Percentiles rank a stretch among this genome's conserved stretches.
These are phyloP conservation scores for Moesziomyces parantarcticus DNA, from an alignment of 1,284 basidiomycete species.

Conservation along the genomic window DNA sequence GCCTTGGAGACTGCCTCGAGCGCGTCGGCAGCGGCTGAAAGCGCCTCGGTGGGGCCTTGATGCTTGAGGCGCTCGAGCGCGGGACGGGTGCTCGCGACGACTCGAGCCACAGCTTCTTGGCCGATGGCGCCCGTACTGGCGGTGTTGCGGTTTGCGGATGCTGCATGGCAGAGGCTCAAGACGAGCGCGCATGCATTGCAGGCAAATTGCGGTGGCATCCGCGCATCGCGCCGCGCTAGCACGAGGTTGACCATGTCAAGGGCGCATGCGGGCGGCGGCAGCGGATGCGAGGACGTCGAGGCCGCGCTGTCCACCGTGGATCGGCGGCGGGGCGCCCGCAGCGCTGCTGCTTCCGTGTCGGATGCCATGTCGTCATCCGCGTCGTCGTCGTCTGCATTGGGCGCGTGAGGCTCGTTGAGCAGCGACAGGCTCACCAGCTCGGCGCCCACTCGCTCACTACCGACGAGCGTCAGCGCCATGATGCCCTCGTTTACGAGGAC, in stretches of 20 bases:
- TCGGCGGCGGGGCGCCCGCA: slow-evolving; percentile 19
- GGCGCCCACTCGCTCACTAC: slow-evolving; percentile 77
- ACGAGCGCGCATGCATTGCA: slow-evolving; percentile 53
- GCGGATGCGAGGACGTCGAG: slow-evolving; percentile 37
- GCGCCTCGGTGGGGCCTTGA: slow-evolving; percentile 46
- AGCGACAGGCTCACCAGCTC: slow-evolving; percentile 65
- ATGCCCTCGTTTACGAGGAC: slow-evolving; percentile 89
- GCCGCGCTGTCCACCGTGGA: slow-evolving; percentile 37
- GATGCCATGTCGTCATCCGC: slow-evolving; percentile 18
- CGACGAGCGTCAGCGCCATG: slow-evolving; percentile 81
- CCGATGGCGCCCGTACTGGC: slow-evolving; percentile 22
- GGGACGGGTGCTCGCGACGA: slow-evolving; percentile 17
- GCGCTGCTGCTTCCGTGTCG: slow-evolving; percentile 12
- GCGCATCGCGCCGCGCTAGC: slow-evolving; percentile 52
- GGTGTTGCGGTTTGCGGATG: background rate
- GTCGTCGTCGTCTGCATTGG: slow-evolving; percentile 13
- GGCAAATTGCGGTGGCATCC: slow-evolving; percentile 61
- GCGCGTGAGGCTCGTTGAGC: slow-evolving; percentile 27
- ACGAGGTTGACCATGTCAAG: slow-evolving; percentile 58
- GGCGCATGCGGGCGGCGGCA: slow-evolving; percentile 41
- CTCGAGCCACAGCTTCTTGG: slow-evolving; percentile 25
- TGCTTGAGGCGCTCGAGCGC: slow-evolving; percentile 31
- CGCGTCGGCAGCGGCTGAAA: slow-evolving; percentile 32
- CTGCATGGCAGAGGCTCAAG: slow-evolving; percentile 30
- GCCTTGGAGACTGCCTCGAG: slow-evolving; percentile 23